Base-by-base conservation (phyloP, 169 alveolate genomes). In the Plasmodium billcollinsi region DNA sequence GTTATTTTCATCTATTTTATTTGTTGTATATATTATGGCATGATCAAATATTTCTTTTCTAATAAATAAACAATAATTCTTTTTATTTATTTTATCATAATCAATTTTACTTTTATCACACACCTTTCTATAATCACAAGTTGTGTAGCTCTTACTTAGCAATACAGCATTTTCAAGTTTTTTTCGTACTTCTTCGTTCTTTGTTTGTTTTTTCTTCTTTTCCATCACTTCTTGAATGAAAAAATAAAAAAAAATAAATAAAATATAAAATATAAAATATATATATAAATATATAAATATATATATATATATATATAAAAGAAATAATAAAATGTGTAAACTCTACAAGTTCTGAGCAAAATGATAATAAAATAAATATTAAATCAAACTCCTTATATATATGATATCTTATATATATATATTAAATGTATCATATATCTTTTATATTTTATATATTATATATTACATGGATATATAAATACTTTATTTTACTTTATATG, bases 21-120 rank as follows among this genome's bases (percentile, higher is more conserved):
- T 80, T 3, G 83, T 80, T 0, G 90, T 80, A 33, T 80, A 80
- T 39, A 80, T 69, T 52, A 80, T 56, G 11, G 90, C 90, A 56
- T 80, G 90, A 62, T 80, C 90, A 45, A 80, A 80, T 12, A 80
- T 80, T 69, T 80, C 90, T 56, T 80, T 80, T 67, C 90, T 66
- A 54, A 80, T 67, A 56, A 80, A 80, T 39, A 80, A 73, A n/a
- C 59, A 3, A 18, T 33, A 58, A 33, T 59, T 33, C 20, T 58
- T 33, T 39, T 20, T 18, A 7, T 39, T 33, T 7, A 7, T 33
- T 5, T 39, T n/a, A 7, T 8, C 59, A 14, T 73, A 0, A 71
- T 8, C 52, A 33, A 43, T 18, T 2, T 18, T 33, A 6, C 2
- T 15, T 5, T 39, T n/a, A 2, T 8, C 59, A 14, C 61, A 1